Evolutionary conservation across 2,329 filamentous ascomycete genomes (phyloP).

Genomic region (Didymella pomorum): DNA sequence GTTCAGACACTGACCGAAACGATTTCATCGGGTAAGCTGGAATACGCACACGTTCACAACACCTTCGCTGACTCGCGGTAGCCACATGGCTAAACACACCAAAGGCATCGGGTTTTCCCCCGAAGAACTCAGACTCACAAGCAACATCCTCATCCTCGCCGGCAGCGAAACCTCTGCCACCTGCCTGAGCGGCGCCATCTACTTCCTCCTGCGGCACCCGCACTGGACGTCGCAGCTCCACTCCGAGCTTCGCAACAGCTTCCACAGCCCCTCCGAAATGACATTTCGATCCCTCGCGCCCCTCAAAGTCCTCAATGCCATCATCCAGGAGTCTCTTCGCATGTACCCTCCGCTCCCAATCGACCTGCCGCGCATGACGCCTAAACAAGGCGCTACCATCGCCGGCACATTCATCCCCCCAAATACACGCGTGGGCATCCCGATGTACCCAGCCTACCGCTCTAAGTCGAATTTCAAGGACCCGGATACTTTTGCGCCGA

Average conservation of each 20-base stretch:
- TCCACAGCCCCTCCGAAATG: conserved; percentile 29
- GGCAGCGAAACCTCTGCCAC: conserved; percentile 43
- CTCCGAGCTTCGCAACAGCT: conserved; percentile 29
- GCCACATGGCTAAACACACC: neutral
- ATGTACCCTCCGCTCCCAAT: conserved; percentile 55
- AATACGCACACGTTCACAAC: neutral
- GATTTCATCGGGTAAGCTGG: neutral
- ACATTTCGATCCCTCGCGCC: conserved; percentile 23
- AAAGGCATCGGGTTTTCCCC: neutral
- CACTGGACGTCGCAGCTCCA: conserved; percentile 25
- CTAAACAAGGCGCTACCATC: conserved; percentile 29
- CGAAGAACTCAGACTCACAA: neutral
- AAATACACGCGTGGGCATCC: conserved; percentile 33
- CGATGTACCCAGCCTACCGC: conserved; percentile 41
- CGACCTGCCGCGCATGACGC: conserved; percentile 41
- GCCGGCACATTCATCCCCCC: conserved; percentile 37
- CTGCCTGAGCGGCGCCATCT: conserved; percentile 35
- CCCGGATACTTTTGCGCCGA: conserved; percentile 36
- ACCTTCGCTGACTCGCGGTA: neutral
- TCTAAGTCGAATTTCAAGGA: conserved; percentile 39
- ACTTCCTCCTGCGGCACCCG: conserved; percentile 31
- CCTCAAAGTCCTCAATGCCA: conserved; percentile 51
- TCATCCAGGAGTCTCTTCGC: conserved; percentile 55
- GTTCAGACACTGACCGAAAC: neutral
- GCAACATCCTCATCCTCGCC: conserved; percentile 30